Conservation (phyloP, 2,329 filamentous ascomycete genomes). For the Emmonsia crescens region DNA sequence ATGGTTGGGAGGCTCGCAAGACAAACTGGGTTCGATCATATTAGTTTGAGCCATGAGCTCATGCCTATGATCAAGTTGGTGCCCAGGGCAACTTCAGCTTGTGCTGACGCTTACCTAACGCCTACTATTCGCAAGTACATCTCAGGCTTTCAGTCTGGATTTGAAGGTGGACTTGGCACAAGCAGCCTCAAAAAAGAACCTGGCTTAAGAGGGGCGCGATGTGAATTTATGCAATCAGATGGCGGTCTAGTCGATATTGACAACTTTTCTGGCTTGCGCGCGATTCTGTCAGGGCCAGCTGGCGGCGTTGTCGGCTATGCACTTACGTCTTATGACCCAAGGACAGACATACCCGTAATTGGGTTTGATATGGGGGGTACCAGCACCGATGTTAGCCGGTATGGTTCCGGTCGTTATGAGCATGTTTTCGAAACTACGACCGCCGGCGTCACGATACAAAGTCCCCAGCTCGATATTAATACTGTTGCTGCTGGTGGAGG, state of each 20-base stretch:
- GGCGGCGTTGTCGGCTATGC: slow-evolving; percentile 88
- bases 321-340: slow-evolving; percentile 71
- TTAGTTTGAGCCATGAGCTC: slow-evolving; percentile 67
- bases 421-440: slow-evolving; percentile 89
- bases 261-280: slow-evolving; percentile 68
- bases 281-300: slow-evolving; percentile 82
- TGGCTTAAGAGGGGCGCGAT: slow-evolving; percentile 59
- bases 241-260: slow-evolving; percentile 47
- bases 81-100: slow-evolving; percentile 63
- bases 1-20: slow-evolving; percentile 63
- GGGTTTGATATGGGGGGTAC: slow-evolving; percentile 93
- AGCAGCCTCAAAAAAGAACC: slow-evolving; percentile 58
- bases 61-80: slow-evolving; percentile 87
- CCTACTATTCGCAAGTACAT: slow-evolving; percentile 71
- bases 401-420: slow-evolving; percentile 72
- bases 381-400: slow-evolving; percentile 78
- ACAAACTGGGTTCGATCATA: slow-evolving; percentile 72
- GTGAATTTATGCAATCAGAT: slow-evolving; percentile 92
- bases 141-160: slow-evolving; percentile 65
- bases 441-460: slow-evolving; percentile 80
- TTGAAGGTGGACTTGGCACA: slow-evolving; percentile 67
- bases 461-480: slow-evolving; percentile 81
- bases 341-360: slow-evolving; percentile 71
- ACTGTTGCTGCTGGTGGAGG: slow-evolving; percentile 83
- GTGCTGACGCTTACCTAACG: slow-evolving; percentile 69